phyloP scores from a whole-genome alignment of 2,329 filamentous ascomycete genomes.

The Rosellinia necatrix region DNA sequence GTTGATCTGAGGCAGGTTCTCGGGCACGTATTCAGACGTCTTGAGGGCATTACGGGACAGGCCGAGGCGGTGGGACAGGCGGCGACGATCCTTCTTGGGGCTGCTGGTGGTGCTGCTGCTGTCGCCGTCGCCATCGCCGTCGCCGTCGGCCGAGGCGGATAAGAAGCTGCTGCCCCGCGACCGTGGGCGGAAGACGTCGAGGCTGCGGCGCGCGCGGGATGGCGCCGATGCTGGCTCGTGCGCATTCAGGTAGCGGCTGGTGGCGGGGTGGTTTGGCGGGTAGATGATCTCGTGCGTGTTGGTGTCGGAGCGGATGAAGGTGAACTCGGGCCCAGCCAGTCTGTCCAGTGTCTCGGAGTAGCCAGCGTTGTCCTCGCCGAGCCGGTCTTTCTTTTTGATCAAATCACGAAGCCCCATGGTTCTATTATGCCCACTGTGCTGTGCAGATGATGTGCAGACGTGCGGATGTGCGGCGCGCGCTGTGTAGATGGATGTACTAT shows the following conservation, averaged over 20 bases:
- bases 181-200: slow-evolving; percentile 33
- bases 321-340: slow-evolving; percentile 68
- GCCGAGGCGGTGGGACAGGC: slow-evolving; percentile 73
- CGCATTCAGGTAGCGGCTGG: slow-evolving; percentile 40
- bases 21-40: slow-evolving; percentile 75
- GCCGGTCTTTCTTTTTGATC: slow-evolving; percentile 58
- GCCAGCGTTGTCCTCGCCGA: slow-evolving; percentile 43
- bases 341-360: slow-evolving; percentile 45
- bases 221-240: slow-evolving; percentile 36
- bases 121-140: slow-evolving; percentile 34
- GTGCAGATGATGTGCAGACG: neutral
- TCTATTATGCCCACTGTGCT: neutral
- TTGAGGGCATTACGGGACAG: slow-evolving; percentile 58
- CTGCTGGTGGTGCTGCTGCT: slow-evolving; percentile 34
- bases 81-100: slow-evolving; percentile 39
- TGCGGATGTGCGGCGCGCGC: neutral
- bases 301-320: slow-evolving; percentile 84
- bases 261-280: slow-evolving; percentile 57
- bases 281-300: slow-evolving; percentile 77
- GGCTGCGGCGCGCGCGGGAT: slow-evolving; percentile 43
- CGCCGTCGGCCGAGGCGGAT: slow-evolving; percentile 44
- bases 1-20: slow-evolving; percentile 77
- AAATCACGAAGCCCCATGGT: slow-evolving; percentile 58
- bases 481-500: neutral
- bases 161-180: slow-evolving; percentile 56